Base-by-base conservation (phyloP, 2,329 filamentous ascomycete genomes). In the Neurospora sp. region DNA sequence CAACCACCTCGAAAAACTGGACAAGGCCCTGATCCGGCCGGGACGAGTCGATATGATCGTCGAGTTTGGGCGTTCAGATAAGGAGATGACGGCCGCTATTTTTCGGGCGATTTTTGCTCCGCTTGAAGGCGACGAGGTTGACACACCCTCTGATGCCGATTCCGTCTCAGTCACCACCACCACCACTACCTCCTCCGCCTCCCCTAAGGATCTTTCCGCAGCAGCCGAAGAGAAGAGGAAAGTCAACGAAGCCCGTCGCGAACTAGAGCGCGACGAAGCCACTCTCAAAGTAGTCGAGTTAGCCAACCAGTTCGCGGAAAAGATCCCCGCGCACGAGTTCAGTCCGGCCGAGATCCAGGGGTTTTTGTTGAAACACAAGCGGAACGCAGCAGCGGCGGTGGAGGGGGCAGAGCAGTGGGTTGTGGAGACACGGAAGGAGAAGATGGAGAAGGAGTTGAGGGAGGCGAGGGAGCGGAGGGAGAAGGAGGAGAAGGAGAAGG, bases 271-370 rank as follows among this genome's bases (percentile, higher is more conserved):
- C 74, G 23, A 75, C 1, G 79, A 79, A 68, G 79, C 80, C 12
- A 77, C 80, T 4, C 79, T 81, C 28, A 76, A 75, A n/a, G 77
- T 88, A n/a, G 77, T 81, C 17, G 73, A 72, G 3, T 78, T 87
- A n/a, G 84, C 86, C 1, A 69, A 76, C 12, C 74, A 81, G 68
- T 89, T 89, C 70, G 81, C 83, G 0, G 74, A 78, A 8, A 80
- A 79, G 75, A 80, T 89, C n/a, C 87, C 87, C 0, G 80, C 81
- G 37, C 79, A 82, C 62, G 83, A 87, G 75, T 89, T 89, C 75
- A 87, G 84, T 68, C 87, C 87, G 0, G 87, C 87, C 6, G 86
- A 89, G 77, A 82, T 89, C 5, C 87, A 89, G 76, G 87, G 87
- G 5, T 84, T 84, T 69, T 80, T 89, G 67, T 80, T 89, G 71